Base-by-base conservation (phyloP, 257 asterid genomes). In the Striga asiatica region DNA sequence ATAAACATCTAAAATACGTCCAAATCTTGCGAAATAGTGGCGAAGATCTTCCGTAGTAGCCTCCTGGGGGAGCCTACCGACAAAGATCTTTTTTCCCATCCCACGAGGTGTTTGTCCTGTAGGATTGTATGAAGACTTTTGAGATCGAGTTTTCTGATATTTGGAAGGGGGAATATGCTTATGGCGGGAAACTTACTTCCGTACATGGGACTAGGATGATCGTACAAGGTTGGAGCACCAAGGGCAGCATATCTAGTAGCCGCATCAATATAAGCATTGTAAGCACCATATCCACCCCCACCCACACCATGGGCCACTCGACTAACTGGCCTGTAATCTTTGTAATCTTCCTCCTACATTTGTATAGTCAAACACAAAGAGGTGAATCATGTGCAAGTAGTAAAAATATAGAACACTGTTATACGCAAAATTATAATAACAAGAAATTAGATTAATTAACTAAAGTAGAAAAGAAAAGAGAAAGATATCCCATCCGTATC, bases 31-130 rank as follows among this genome's bases (percentile, higher is more conserved):
- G 64, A 92, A 92, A 71, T 92, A 84, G 50, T 77, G 91, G 52
- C 95, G 99, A 56, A 92, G 94, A 76, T 88, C 99, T 52, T 92
- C 99, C 14, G 47, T 78, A 60, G 83, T 76, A 43, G 99, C 99
- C 79, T 92, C 99, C 72, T 92, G 99, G 66, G 99, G 99, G 54
- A 88, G 99, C 77, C 97, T 82, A 28, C 99, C 99, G 52, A 92
- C 91, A 72, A 88, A 92, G 43, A 92, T 88, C 78, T 92, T 92
- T 55, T 81, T 81, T 54, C 99, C 95, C 94, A 88, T 74, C 57
- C 94, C 94, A 71, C 93, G 95, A 64, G 89, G 70, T 13, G 80
- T 71, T 59, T 65, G 77, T 52, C 84, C 85, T 69, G 94, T 93
- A n/a, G n/a, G 80, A 60, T 52, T 22, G 45, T 61, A 50, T 49